A percentile compares a stretch with the other conserved stretches of the same genome.
These are phyloP conservation scores for Sporothrix variecibatus DNA, from an alignment of 2,329 filamentous ascomycete genomes.

Conservation along the genomic window DNA sequence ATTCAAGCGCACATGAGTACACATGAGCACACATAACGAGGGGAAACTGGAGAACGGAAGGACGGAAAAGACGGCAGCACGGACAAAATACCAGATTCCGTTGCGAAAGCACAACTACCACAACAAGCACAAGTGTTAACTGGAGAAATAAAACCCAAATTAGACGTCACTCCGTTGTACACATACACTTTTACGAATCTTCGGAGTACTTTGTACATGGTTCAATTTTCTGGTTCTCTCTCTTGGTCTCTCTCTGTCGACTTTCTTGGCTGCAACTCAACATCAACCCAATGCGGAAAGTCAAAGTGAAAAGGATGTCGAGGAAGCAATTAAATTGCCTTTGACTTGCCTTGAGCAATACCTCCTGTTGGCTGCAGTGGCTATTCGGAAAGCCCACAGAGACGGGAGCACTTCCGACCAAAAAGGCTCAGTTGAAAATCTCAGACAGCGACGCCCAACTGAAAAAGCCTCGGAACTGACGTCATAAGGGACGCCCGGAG, in stretches of 20 bases:
- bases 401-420: background rate
- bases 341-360: background rate
- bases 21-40: background rate
- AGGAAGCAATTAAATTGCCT: background rate
- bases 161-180: background rate
- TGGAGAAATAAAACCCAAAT: background rate
- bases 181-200: too few species aligned
- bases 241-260: background rate
- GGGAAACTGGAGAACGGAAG: background rate
- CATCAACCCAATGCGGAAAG: background rate
- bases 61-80: background rate
- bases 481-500: slow-evolving; percentile 8
- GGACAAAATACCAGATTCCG: background rate
- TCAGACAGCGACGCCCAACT: background rate
- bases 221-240: background rate
- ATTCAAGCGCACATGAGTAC: background rate
- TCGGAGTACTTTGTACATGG: background rate
- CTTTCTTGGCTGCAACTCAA: slow-evolving; percentile 1
- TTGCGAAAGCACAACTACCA: background rate
- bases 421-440: background rate
- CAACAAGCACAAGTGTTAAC: background rate
- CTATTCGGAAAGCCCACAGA: background rate
- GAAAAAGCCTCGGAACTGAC: background rate
- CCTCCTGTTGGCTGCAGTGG: background rate
- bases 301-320: background rate